phyloP scores from a whole-genome alignment of 257 asterid genomes.

The Petrea volubilis region DNA sequence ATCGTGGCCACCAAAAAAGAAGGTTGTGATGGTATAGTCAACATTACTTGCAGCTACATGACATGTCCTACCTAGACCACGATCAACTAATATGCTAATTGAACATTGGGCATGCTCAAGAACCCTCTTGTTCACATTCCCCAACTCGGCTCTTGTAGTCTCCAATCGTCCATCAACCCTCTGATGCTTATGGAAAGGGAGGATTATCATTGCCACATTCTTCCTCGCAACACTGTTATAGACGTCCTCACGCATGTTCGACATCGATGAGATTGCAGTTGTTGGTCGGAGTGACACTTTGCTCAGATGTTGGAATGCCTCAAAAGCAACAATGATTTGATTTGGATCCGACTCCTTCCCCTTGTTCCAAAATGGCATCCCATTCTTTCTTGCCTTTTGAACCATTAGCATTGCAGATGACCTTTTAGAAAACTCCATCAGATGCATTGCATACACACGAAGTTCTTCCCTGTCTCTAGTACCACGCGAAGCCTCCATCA shows the following conservation, averaged over 20 bases:
- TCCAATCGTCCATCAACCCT: constrained; percentile 50
- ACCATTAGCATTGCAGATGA: constrained; percentile 62
- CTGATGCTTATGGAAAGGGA: constrained; percentile 60
- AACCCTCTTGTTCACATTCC: constrained; percentile 41
- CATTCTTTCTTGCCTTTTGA: constrained; percentile 56
- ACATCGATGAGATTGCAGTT: constrained; percentile 51
- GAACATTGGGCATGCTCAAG: constrained; percentile 49
- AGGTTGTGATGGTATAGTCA: constrained; percentile 31
- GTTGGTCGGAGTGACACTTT: constrained; percentile 53
- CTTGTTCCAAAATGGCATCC: constrained; percentile 55
- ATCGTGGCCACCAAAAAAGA: constrained; percentile 63
- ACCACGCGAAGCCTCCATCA: constrained; percentile 60
- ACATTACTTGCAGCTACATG: constrained; percentile 55
- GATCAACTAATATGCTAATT: constrained; percentile 47
- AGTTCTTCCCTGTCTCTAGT: constrained; percentile 45
- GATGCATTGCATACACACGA: constrained; percentile 63
- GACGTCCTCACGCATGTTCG: constrained; percentile 55
- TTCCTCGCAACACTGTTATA: constrained; percentile 38
- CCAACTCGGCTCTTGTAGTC: constrained; percentile 40
- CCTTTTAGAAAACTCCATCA: constrained; percentile 57
- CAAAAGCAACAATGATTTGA: constrained; percentile 50
- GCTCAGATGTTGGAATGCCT: constrained; percentile 51
- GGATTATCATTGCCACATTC: constrained; percentile 35
- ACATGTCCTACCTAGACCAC: constrained; percentile 52
- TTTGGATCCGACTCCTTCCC: constrained; percentile 19